A percentile compares a stretch with the other conserved stretches of the same genome.
Conservation (phyloP, 1,139 yeast genomes). For the Candida pseudocylindracea region DNA sequence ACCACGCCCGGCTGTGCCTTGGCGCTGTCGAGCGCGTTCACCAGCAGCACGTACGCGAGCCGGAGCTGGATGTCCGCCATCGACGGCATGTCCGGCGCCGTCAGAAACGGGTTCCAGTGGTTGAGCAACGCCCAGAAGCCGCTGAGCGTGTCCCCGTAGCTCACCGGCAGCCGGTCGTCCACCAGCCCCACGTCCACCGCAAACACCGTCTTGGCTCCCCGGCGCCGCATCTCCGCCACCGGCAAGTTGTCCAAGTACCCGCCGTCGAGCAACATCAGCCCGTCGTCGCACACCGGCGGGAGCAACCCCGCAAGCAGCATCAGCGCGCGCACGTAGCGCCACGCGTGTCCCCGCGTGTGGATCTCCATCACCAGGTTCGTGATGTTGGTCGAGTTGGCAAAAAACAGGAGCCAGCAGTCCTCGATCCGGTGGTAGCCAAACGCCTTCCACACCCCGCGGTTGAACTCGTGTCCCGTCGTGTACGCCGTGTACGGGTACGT, state of each 20-base stretch:
- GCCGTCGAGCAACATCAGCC: slow-evolving; percentile 86
- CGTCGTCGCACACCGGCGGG: slow-evolving; percentile 78
- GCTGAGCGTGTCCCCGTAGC: slow-evolving; percentile 79
- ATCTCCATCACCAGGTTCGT: slow-evolving; percentile 92
- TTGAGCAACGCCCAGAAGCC: slow-evolving; percentile 85
- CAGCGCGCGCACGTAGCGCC: slow-evolving; percentile 90
- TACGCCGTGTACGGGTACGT: slow-evolving; percentile 90
- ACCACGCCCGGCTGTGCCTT: slow-evolving; percentile 69
- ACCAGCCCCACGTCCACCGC: slow-evolving; percentile 97
- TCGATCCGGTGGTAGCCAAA: slow-evolving; percentile 86
- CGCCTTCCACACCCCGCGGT: slow-evolving; percentile 89
- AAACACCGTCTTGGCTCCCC: slow-evolving; percentile 73
- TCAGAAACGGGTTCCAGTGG: slow-evolving; percentile 79
- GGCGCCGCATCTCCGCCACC: slow-evolving; percentile 69
- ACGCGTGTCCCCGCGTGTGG: slow-evolving; percentile 78
- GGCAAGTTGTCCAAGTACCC: slow-evolving; percentile 92
- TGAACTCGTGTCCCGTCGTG: slow-evolving; percentile 92
- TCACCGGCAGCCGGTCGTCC: slow-evolving; percentile 80
- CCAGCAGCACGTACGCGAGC: slow-evolving; percentile 87
- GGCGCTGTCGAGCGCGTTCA: slow-evolving; percentile 76
- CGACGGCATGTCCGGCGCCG: slow-evolving; percentile 74
- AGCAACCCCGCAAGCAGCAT: slow-evolving; percentile 91
- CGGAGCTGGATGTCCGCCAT: slow-evolving; percentile 91
- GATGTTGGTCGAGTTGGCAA: slow-evolving; percentile 85
- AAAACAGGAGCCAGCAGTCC: slow-evolving; percentile 85